A percentile compares a stretch with the other conserved stretches of the same genome.
Evolutionary conservation across 78 protist species (phyloP).

Genomic region (Cavenderia fasciculata): DNA sequence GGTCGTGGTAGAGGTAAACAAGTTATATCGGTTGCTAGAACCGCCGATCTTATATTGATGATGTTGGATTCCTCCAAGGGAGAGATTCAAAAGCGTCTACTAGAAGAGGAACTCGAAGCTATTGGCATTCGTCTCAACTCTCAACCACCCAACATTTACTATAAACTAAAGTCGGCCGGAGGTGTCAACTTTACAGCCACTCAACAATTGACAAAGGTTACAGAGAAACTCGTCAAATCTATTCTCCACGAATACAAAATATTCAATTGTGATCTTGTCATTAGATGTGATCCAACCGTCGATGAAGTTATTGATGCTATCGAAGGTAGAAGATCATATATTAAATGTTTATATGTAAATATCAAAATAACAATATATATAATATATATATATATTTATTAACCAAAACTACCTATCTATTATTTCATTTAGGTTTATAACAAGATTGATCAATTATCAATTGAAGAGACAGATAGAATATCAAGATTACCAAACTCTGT

Average conservation of each 20-base stretch:
- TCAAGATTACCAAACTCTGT: slow-evolving; percentile 75
- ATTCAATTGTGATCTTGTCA: slow-evolving; percentile 73
- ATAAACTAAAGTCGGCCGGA: slow-evolving; percentile 71
- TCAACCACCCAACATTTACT: slow-evolving; percentile 82
- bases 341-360: slow-evolving; percentile 77
- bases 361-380: neutral
- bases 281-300: slow-evolving; percentile 93
- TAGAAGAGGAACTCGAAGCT: slow-evolving; percentile 76
- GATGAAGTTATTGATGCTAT: slow-evolving; percentile 99
- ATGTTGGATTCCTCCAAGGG: slow-evolving; percentile 85
- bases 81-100: slow-evolving; percentile 77
- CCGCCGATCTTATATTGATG: slow-evolving; percentile 84
- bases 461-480: slow-evolving; percentile 94
- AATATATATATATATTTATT: neutral
- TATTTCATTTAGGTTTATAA: slow-evolving; percentile 94
- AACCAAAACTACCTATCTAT: neutral
- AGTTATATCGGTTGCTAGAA: slow-evolving; percentile 88
- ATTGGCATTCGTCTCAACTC: slow-evolving; percentile 85
- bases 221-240: slow-evolving; percentile 78
- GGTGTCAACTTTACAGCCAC: slow-evolving; percentile 78
- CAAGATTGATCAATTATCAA: slow-evolving; percentile 97
- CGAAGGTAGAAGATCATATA: slow-evolving; percentile 96
- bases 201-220: slow-evolving; percentile 83
- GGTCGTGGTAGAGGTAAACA: slow-evolving; percentile 99
- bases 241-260: slow-evolving; percentile 92